Base-by-base conservation (phyloP, 1,139 yeast species). In the Lodderomyces elongisporus region DNA sequence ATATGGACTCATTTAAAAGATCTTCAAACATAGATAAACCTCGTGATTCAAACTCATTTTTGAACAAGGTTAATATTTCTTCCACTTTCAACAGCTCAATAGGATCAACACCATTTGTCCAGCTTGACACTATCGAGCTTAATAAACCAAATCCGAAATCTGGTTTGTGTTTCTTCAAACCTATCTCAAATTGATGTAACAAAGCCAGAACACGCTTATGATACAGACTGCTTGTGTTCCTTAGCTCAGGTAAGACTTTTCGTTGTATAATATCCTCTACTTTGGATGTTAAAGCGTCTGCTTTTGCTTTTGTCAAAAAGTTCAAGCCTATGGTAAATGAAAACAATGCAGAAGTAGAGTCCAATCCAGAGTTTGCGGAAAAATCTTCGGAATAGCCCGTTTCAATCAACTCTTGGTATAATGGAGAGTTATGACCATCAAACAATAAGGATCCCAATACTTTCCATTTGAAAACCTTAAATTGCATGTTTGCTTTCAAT, bases 371-470 rank as follows among this genome's bases (percentile, higher is more conserved):
- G 49, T 93, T 93, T 5, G 89, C 85, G 0, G 93, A 67, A 54
- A 82, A 91, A 47, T 91, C 97, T 31, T 85, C 78, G 27, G 94
- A 97, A 30, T 79, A 57, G 2, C 93, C 94, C 7, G 82, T 62
- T 54, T 91, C 98, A 40, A 91, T 83, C 38, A 91, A 66, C 16
- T 77, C 77, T 56, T 88, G 87, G 56, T 89, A 85, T 36, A 91
- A 69, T 5, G 95, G 91, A 8, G 97, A 83, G 10, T 91, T 82
- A 51, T 89, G 97, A 1, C 98, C 97, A 53, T 87, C 96, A 47
- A 84, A 75, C 25, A 93, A 63, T 38, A 93, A 62, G 13, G 80
- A 75, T 16, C 85, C 77, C 31, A 89, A 63, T 5, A 89, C 64
- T 40, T 79, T 82, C 73, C 91, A 68, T 32, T 85, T 70, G 54